phyloP scores from a whole-genome alignment of 768 basidiomycete genomes.

The Naganishia randhawae region DNA sequence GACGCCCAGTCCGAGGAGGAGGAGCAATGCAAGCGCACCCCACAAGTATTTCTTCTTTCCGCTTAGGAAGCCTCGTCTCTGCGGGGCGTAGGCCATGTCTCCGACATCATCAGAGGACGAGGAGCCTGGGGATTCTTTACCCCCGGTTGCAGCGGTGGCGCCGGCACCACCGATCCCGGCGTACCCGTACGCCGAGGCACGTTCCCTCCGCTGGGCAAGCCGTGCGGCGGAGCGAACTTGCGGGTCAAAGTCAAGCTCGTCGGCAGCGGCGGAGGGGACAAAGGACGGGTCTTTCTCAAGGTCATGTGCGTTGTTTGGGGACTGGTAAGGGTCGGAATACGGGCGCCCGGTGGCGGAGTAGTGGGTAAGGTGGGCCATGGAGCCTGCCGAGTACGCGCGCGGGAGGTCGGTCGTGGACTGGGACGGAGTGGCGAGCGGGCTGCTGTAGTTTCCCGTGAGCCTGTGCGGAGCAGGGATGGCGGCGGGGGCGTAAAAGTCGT shows the following conservation, averaged over 20 bases:
- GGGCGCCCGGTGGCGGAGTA: background rate
- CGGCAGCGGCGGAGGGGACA: too few species aligned
- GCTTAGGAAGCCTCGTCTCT: background rate
- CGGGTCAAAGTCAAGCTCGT: too few species aligned
- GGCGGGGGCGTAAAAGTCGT: slow-evolving; percentile 33
- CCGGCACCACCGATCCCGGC: too few species aligned
- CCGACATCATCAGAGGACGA: too few species aligned
- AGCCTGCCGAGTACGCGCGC: slow-evolving; percentile 1
- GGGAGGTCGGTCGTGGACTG: slow-evolving; percentile 16
- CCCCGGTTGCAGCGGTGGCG: background rate
- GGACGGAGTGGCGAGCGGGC: slow-evolving; percentile 32
- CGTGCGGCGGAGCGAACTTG: too few species aligned
- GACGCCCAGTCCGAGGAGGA: slow-evolving; percentile 57
- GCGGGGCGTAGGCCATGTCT: background rate
- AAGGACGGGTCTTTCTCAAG: too few species aligned
- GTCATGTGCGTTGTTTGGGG: too few species aligned
- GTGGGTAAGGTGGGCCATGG: background rate
- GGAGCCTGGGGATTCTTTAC: too few species aligned
- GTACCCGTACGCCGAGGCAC: too few species aligned
- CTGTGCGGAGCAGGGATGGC: slow-evolving; percentile 35
- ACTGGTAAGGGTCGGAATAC: background rate
- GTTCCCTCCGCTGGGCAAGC: slow-evolving; percentile 2
- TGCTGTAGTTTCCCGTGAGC: slow-evolving; percentile 12
- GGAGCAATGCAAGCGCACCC: slow-evolving; percentile 54
- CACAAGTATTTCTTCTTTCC: slow-evolving; percentile 32